Base-by-base conservation (phyloP, 2,329 filamentous ascomycete genomes). In the Talaromyces funiculosus region DNA sequence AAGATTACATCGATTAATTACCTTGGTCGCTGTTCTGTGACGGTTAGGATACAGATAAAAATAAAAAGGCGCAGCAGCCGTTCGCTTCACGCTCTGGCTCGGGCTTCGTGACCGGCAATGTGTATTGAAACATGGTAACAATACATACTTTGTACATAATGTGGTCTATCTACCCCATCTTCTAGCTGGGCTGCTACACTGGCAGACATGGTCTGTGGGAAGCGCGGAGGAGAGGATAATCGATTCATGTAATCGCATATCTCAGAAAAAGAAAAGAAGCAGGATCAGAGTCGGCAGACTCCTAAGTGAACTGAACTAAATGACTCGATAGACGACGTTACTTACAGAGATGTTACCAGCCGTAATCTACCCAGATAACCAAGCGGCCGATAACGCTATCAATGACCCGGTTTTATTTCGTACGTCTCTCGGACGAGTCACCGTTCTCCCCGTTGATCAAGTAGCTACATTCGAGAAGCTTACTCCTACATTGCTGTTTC, bases 381-480 rank as follows among this genome's bases (percentile, higher is more conserved):
- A 31, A 16, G 31, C 40, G 57, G 57, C 57, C 57, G 57, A 59
- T 53, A 53, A 51, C 57, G 57, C 57, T 40, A 54, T 37, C 33
- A 56, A 18, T 22, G 24, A 47, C 29, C 54, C 54, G 54, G 40
- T 18, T 47, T 57, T 47, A 57, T 37, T 57, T 57, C 54, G 54
- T 47, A 18, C 22, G 31, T 54, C 14, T 20, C 14, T 42, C 57
- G 57, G 57, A 59, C 57, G 43, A 40, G 57, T n/a, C 35, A 37
- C 57, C 35, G 22, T 26, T 49, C 57, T 59, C 57, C 56, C 57
- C 57, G 57, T 38, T 10, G 22, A 43, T 14, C 40, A 22, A 42
- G 9, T 24, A 22, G 24, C 8, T 31, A 51, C 31, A 33, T 33
- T 7, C 29, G 29, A 31, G 29, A 7, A 33, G 3, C 9, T 1